Evolutionary conservation across 164 flowering plant genomes (phyloP), one percentile per base, ranked within the genome.

Genomic region (Echeveria elegans): DNA sequence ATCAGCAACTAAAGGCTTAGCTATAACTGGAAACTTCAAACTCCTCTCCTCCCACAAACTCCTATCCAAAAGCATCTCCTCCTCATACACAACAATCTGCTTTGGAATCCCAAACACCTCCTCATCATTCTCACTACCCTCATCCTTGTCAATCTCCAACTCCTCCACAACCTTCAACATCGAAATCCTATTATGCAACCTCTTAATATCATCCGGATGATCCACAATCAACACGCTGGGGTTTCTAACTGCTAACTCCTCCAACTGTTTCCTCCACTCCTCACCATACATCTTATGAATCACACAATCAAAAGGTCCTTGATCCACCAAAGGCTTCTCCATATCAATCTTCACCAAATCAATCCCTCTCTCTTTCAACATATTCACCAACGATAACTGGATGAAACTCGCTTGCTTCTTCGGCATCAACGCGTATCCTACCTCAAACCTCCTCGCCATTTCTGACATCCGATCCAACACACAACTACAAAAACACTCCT

Each of bases 121-220:
- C 63, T 11, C 47, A 4, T 64, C 73, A 9, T 72, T 72, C 18
- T 78, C 66, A 41, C 67, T 41, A 48, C 34, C 29, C 66, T 11
- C 66, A 5, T 63, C 45, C 8, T 68, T 18, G 48, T 75, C 76
- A 23, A 79, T 61, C 43, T 66, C 45, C 47, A 90, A 60, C 69
- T 87, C 92, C 28, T 86, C 75, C 2, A 90, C 94, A 5, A 81
- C 94, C 70, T 90, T 83, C 1, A 93, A 85, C 98, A 93, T 92
- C 19, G 98, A 84, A 68, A 89, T 84, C 47, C 98, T 76, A 70
- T 88, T 88, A 71, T 82, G 86, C 7, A 86, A 79, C 34, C 85
- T 60, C 73, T 74, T 76, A 48, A 86, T 86, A 36, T 84, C 74
- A 0, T 77, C 82, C 2, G 82, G 85, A 1, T 79, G 66, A 63